A percentile compares a stretch with the other conserved stretches of the same genome.
Conservation (phyloP, 1,139 yeast species). For the Magnusiomyces tetraspermus region DNA sequence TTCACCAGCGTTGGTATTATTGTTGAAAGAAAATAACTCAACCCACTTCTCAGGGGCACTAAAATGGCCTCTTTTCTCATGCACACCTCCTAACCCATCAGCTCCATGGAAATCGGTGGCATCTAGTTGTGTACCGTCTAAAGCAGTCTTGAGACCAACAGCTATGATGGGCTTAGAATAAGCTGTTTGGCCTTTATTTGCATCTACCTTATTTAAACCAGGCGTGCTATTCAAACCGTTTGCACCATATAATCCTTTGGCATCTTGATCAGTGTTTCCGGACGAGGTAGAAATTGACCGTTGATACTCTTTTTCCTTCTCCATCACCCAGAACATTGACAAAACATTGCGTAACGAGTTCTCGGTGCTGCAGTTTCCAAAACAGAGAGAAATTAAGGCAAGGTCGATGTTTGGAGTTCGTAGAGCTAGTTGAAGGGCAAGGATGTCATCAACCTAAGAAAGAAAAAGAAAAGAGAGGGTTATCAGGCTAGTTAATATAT, state of each 20-base stretch:
- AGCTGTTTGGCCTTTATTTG: not conserved
- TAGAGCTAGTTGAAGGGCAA: conserved; percentile 34
- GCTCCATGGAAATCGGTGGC: conserved; percentile 37
- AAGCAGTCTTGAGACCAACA: conserved; percentile 30
- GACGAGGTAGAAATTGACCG: no score
- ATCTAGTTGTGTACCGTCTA: conserved; percentile 29
- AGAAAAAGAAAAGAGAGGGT: not conserved
- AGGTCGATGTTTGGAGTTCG: conserved; percentile 28
- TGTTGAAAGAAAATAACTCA: conserved; percentile 18
- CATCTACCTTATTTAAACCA: conserved; percentile 8
- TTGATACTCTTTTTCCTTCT: conserved; percentile 19
- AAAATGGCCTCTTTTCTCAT: conserved; percentile 30
- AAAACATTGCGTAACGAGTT: conserved; percentile 32
- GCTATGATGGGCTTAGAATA: conserved; percentile 27
- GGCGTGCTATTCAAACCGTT: no score
- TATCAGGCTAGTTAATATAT: not conserved
- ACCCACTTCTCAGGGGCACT: conserved; percentile 29
- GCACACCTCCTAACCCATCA: conserved; percentile 37
- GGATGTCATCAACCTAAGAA: conserved; percentile 32
- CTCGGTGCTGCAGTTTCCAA: conserved; percentile 34
- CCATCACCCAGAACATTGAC: conserved; percentile 32
- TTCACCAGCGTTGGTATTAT: not conserved
- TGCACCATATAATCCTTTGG: conserved; percentile 20
- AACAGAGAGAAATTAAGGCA: conserved; percentile 33
- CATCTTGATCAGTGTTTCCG: conserved; percentile 20